A percentile compares a stretch with the other conserved stretches of the same genome.
Evolutionary conservation across 2,329 filamentous ascomycete genomes (phyloP).

Genomic region (Curvularia eragrostidis): DNA sequence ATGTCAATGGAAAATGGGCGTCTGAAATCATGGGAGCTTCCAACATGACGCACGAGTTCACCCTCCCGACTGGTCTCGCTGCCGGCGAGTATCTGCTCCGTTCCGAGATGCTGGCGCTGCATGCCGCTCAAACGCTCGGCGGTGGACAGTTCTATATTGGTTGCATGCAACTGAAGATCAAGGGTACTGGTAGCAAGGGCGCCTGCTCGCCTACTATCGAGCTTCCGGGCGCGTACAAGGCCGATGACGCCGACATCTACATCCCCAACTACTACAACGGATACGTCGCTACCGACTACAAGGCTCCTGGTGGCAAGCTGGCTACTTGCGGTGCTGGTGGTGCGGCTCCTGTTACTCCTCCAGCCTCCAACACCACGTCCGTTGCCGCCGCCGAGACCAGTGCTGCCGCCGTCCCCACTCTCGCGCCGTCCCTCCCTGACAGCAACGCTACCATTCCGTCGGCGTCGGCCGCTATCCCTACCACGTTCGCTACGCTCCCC

Average conservation of each 20-base stretch:
- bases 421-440: slow-evolving; percentile 7
- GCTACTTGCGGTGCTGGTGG: slow-evolving; percentile 36
- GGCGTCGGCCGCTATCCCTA: slow-evolving; percentile 10
- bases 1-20: slow-evolving; percentile 41
- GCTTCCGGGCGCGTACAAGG: slow-evolving; percentile 51
- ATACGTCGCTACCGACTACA: slow-evolving; percentile 40
- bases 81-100: slow-evolving; percentile 52
- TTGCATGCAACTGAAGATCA: slow-evolving; percentile 52
- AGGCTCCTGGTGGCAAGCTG: slow-evolving; percentile 39
- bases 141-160: slow-evolving; percentile 57
- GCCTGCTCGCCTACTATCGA: slow-evolving; percentile 49
- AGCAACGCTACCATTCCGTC: slow-evolving; percentile 14
- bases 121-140: slow-evolving; percentile 46
- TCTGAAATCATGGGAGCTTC: slow-evolving; percentile 47
- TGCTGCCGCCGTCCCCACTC: slow-evolving; percentile 1
- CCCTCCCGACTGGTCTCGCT: slow-evolving; percentile 50
- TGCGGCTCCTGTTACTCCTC: slow-evolving; percentile 19
- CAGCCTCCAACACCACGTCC: slow-evolving; percentile 20
- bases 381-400: neutral
- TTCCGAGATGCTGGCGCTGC: slow-evolving; percentile 57
- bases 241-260: slow-evolving; percentile 43
- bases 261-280: slow-evolving; percentile 48
- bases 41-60: slow-evolving; percentile 49
- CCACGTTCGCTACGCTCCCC: slow-evolving; percentile 19
- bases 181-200: slow-evolving; percentile 46